Conservation (phyloP, 805 yeast genomes). For the Candida xiaguanensis region DNA sequence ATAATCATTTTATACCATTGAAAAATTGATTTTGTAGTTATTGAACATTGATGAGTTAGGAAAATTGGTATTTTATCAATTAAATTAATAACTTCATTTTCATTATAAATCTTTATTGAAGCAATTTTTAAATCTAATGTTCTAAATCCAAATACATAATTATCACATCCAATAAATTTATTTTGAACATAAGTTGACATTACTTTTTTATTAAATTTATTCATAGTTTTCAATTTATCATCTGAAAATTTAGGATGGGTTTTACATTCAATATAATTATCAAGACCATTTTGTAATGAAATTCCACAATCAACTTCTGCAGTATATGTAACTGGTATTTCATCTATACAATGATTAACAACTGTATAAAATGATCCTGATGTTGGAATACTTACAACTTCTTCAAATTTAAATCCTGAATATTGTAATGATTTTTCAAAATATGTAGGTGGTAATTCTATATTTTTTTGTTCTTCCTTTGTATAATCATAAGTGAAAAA, state of each 20-base stretch:
- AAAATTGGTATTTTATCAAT: slow-evolving; percentile 9
- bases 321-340: slow-evolving; percentile 14
- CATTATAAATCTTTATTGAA: slow-evolving; percentile 11
- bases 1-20: slow-evolving; percentile 16
- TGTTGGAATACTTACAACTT: slow-evolving; percentile 7
- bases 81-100: slow-evolving; percentile 10
- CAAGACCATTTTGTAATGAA: slow-evolving; percentile 6
- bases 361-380: slow-evolving; percentile 14
- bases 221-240: slow-evolving; percentile 1
- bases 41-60: slow-evolving; percentile 6
- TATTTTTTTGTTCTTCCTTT: slow-evolving; percentile 5
- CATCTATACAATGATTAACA: slow-evolving; percentile 11
- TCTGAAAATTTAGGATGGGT: slow-evolving; percentile 14
- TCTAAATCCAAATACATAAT: slow-evolving; percentile 17
- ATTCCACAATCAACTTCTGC: slow-evolving; percentile 23
- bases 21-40: slow-evolving; percentile 12
- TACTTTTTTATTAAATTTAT: slow-evolving; percentile 11
- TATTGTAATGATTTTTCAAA: slow-evolving; percentile 12
- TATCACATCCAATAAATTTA: slow-evolving; percentile 14
- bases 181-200: slow-evolving; percentile 18
- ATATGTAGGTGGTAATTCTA: slow-evolving; percentile 1
- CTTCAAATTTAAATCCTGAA: slow-evolving; percentile 23
- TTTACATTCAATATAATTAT: slow-evolving; percentile 20
- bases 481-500: slow-evolving; percentile 19
- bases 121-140: slow-evolving; percentile 12